Base-by-base conservation (phyloP, 2,329 filamentous ascomycete genomes). In the Botrytis pseudocinerea region DNA sequence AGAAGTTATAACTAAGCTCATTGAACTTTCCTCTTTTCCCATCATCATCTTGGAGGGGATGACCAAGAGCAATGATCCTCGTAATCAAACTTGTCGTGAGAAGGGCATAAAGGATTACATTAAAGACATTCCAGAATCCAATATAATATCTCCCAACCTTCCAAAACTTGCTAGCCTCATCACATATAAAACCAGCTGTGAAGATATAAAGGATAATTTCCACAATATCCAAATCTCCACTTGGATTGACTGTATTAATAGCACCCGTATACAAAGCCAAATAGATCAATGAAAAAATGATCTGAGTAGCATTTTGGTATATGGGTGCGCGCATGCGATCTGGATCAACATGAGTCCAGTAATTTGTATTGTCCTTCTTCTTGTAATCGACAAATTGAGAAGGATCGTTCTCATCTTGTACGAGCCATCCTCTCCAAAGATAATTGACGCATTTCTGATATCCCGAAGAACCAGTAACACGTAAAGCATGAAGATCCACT, bases 91-190 rank as follows among this genome's bases (percentile, higher is more conserved):
- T 97, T 5, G 93, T 88, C 0, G 90, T 88, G 48, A 99, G 85
- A 1, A 98, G 85, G 0, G 88, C 83, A 82, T 99, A 99, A 0
- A 99, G 86, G 0, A 91, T 87, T 40, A 89, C 88, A 82, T 99
- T 99, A 85, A 99, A 97, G 38, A 93, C 93, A 79, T 97, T 98
- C 96, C 96, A 98, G 82, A 99, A 99, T 32, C 93, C 92, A 72
- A 99, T 87, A 79, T 98, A 98, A 79, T 92, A 92, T 75, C 92
- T 89, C 16, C 96, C 96, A 22, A 97, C 93, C 82, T 99, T 99
- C 89, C 93, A 97, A 78, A 98, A 89, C 82, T 99, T 99, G 80
- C 90, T 85, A 0, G 91, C 77, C 80, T 98, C 96, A 80, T 99
- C 95, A 78, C 91, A 94, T 46, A 98, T 88, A 82, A 97, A 99